Evolutionary conservation across 495 filamentous ascomycete genomes (phyloP).

Genomic region (Tirmania nivea): DNA sequence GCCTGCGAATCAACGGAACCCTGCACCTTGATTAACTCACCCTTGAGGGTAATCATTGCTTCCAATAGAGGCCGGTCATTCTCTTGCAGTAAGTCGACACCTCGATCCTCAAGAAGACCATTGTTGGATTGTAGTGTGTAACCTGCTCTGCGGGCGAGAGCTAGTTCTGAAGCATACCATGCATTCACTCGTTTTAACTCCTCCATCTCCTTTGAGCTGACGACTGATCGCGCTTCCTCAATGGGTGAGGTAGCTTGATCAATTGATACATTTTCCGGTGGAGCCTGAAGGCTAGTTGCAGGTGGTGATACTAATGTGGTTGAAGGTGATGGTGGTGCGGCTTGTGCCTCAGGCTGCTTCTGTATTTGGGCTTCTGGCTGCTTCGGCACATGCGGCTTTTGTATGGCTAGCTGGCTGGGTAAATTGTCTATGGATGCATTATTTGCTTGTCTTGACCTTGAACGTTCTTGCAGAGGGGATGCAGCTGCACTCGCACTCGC

Average conservation of each 20-base stretch:
- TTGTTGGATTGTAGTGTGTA: constrained; percentile 57
- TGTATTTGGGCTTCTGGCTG: not conserved
- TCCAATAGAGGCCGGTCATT: constrained; percentile 84
- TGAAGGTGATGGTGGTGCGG: no score
- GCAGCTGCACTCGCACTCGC: not conserved
- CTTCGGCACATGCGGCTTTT: not conserved
- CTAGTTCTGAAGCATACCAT: constrained; percentile 91
- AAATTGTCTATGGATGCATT: not conserved
- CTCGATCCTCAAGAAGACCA: constrained; percentile 53
- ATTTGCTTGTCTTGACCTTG: not conserved
- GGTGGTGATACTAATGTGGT: no score
- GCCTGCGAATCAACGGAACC: constrained; percentile 69
- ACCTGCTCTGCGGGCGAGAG: constrained; percentile 68
- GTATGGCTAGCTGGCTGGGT: not conserved
- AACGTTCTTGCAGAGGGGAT: not conserved
- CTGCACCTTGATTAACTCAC: constrained; percentile 67
- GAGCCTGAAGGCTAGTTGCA: no score
- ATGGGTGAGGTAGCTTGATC: not conserved
- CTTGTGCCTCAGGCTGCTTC: not conserved
- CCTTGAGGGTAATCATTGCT: constrained; percentile 73
- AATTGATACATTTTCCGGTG: no score
- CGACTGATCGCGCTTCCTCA: not conserved
- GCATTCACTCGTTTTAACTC: constrained; percentile 62
- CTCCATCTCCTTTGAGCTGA: constrained; percentile 65
- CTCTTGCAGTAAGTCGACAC: constrained; percentile 57